A percentile compares a stretch with the other conserved stretches of the same genome.
phyloP scores from a whole-genome alignment of 495 filamentous ascomycete genomes.

The Neurospora terricola region DNA sequence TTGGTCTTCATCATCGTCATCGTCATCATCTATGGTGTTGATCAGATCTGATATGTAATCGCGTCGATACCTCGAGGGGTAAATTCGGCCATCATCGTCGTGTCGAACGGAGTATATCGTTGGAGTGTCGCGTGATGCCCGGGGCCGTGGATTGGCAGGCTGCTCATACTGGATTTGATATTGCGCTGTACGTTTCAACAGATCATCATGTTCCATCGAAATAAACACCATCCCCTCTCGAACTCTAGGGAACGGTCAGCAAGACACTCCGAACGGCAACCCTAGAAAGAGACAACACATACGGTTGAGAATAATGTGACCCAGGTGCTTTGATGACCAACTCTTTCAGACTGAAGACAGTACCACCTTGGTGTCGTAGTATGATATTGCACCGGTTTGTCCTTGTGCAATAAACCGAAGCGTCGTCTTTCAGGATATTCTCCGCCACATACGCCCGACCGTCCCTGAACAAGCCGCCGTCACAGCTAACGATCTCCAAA shows the following conservation, averaged over 20 bases:
- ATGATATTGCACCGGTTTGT: conserved; percentile 75
- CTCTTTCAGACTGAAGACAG: conserved; percentile 70
- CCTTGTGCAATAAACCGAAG: conserved; percentile 82
- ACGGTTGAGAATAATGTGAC: conserved; percentile 76
- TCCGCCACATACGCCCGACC: conserved; percentile 57
- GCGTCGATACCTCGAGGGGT: conserved; percentile 29
- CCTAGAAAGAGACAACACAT: conserved; percentile 32
- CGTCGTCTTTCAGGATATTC: conserved; percentile 74
- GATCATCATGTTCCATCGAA: conserved; percentile 68
- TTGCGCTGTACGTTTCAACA: conserved; percentile 59
- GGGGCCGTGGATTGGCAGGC: conserved; percentile 6
- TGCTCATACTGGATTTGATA: conserved; percentile 64
- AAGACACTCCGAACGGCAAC: not conserved
- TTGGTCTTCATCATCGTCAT: conserved; percentile 41
- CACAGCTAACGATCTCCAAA: conserved; percentile 83
- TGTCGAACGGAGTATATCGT: conserved; percentile 36
- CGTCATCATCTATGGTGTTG: conserved; percentile 27
- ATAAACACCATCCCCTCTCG: conserved; percentile 93
- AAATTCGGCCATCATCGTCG: conserved; percentile 32
- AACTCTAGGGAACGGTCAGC: conserved; percentile 44
- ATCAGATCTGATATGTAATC: conserved; percentile 16
- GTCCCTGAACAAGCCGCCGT: conserved; percentile 67
- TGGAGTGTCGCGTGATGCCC: conserved; percentile 15
- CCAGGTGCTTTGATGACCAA: conserved; percentile 81
- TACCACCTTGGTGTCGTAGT: conserved; percentile 64